Percentiles rank a stretch among this genome's conserved stretches.
Conservation (phyloP, 169 alveolate genomes). For the Plasmodium fragile region DNA sequence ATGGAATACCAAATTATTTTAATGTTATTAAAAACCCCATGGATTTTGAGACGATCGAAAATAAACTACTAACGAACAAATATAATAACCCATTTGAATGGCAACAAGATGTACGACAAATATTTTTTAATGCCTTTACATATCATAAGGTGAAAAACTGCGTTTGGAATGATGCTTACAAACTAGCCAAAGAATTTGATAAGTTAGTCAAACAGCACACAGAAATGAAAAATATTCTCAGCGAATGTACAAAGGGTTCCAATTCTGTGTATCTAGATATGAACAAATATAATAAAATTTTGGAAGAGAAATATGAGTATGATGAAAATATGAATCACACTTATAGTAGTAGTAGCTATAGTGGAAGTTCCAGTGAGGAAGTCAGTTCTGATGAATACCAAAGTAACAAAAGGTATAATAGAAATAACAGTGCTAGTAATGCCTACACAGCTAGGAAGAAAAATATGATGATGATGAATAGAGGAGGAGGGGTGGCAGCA, state of each 20-base stretch:
- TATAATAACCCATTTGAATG: constrained; percentile 92
- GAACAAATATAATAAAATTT: constrained; percentile 76
- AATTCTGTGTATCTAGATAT: constrained; percentile 74
- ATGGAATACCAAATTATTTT: constrained; percentile 91
- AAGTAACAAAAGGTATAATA: constrained; percentile 5
- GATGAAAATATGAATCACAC: constrained; percentile 11
- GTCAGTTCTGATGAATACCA: constrained; percentile 2
- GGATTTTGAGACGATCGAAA: constrained; percentile 87
- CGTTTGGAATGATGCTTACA: constrained; percentile 78
- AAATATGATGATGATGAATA: not conserved
- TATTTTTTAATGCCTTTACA: constrained; percentile 90
- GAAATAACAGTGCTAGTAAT: constrained; percentile 20
- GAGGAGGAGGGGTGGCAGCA: not conserved
- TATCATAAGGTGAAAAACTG: constrained; percentile 74
- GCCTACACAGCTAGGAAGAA: not conserved
- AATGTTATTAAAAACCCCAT: constrained; percentile 82
- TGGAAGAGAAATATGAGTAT: constrained; percentile 41
- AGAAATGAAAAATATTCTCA: constrained; percentile 25
- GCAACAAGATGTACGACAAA: constrained; percentile 93
- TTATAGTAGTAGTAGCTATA: constrained; percentile 8
- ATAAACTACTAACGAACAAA: constrained; percentile 81
- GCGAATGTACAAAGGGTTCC: constrained; percentile 29
- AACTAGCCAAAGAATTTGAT: constrained; percentile 79
- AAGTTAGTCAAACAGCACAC: constrained; percentile 61
- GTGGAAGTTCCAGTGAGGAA: constrained; percentile 31